Percentiles rank a stretch among this genome's conserved stretches.
These are phyloP conservation scores for Pythium sukuiense DNA, from an alignment of 352 stramenopile species.

Conservation along the genomic window DNA sequence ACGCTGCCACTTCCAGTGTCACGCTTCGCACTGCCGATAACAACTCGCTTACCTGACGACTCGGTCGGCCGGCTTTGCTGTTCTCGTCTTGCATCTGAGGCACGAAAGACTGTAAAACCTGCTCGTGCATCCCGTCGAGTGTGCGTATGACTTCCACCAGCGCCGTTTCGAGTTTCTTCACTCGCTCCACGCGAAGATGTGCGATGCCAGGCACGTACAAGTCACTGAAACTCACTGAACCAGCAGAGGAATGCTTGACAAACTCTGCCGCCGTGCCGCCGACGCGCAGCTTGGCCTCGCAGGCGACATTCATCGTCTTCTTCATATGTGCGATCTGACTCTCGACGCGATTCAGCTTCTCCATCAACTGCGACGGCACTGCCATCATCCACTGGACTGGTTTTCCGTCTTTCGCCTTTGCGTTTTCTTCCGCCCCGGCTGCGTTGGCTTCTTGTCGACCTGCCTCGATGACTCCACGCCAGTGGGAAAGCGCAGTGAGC, in stretches of 20 bases:
- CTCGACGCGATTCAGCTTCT: slow-evolving; percentile 25
- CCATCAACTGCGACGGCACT: slow-evolving; percentile 17
- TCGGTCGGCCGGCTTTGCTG: not conserved
- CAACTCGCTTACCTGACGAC: not conserved
- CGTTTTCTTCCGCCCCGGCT: slow-evolving; percentile 35
- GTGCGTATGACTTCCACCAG: not conserved
- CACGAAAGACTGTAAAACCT: slow-evolving; percentile 1
- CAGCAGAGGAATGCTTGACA: not conserved
- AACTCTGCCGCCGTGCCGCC: slow-evolving; percentile 21
- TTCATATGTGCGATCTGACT: slow-evolving; percentile 21
- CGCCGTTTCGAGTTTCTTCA: slow-evolving; percentile 19
- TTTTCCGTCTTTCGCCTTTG: slow-evolving; percentile 22
- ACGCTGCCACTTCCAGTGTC: slow-evolving; percentile 18
- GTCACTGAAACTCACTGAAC: slow-evolving; percentile 13
- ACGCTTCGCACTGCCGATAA: slow-evolving; percentile 5
- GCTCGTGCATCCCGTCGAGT: slow-evolving; percentile 13
- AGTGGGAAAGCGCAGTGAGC: slow-evolving; percentile 36
- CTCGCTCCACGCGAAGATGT: slow-evolving; percentile 21
- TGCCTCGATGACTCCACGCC: slow-evolving; percentile 42
- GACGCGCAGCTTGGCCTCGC: slow-evolving; percentile 23
- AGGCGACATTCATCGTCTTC: slow-evolving; percentile 12
- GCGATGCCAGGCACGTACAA: slow-evolving; percentile 19
- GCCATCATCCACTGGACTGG: slow-evolving; percentile 31
- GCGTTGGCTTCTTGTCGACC: slow-evolving; percentile 43
- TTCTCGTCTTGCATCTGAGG: slow-evolving; percentile 8